These are phyloP conservation scores for Calonectria fujianensis DNA, from an alignment of 2,329 filamentous ascomycete genomes.

Conservation along the genomic window DNA sequence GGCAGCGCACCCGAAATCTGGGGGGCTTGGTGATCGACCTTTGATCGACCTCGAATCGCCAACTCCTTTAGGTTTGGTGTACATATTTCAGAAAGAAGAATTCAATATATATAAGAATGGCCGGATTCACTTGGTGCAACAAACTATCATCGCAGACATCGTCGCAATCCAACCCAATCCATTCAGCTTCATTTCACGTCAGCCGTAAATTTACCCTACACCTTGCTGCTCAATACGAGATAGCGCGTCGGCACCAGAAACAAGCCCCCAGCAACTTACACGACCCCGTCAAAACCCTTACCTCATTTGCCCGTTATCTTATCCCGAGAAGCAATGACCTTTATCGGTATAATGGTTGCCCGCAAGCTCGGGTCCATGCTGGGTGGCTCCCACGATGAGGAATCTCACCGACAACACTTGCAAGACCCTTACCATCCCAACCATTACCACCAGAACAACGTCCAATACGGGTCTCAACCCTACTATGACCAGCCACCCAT, in stretches of 20 bases:
- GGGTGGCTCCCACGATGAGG: constrained; percentile 31
- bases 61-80: constrained; percentile 39
- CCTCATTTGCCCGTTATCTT: not conserved
- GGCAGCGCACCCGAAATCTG: constrained; percentile 46
- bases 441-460: not conserved
- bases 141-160: not conserved
- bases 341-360: constrained; percentile 41
- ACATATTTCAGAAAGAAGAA: not conserved
- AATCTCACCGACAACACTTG: not conserved
- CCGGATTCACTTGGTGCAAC: not conserved
- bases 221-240: not conserved
- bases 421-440: constrained; percentile 22
- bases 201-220: constrained; percentile 29
- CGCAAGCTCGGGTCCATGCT: constrained; percentile 16
- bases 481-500: constrained; percentile 19
- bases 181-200: not conserved
- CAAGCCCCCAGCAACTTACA: not conserved
- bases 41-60: constrained; percentile 25
- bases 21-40: constrained; percentile 9
- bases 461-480: not conserved
- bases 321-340: constrained; percentile 43
- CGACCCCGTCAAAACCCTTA: not conserved
- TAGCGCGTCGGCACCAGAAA: not conserved
- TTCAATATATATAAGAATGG: constrained; percentile 26
- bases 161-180: not conserved